Evolutionary conservation across 306 rosid genomes (phyloP).

Genomic region (Glycine soja): DNA sequence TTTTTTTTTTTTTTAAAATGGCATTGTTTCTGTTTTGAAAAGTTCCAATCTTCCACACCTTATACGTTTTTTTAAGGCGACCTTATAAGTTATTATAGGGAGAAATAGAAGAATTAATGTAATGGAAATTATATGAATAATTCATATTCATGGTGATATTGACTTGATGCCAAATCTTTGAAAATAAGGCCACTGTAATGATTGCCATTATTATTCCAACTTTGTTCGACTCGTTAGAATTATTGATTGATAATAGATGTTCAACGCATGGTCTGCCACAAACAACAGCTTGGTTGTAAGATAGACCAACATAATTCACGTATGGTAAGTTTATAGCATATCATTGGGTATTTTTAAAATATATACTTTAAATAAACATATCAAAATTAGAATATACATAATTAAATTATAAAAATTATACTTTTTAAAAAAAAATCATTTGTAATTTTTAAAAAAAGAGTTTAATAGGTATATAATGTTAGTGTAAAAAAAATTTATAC

Average conservation of each 20-base stretch:
- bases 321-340: not conserved
- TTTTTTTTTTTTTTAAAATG: no score
- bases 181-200: conserved; percentile 35
- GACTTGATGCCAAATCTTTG: conserved; percentile 46
- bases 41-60: no score
- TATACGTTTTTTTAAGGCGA: no score
- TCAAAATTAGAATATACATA: no score
- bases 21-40: no score
- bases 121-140: not conserved
- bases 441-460: no score
- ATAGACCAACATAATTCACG: not conserved
- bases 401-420: no score
- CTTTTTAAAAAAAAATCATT: no score
- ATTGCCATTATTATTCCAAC: conserved; percentile 10
- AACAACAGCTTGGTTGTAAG: not conserved
- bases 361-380: not conserved
- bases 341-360: not conserved
- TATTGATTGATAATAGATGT: conserved; percentile 24
- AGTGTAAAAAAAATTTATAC: no score
- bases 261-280: conserved; percentile 13
- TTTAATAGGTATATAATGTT: no score
- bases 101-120: not conserved
- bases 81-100: not conserved
- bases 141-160: conserved; percentile 26
- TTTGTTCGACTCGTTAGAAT: conserved; percentile 16